Evolutionary conservation across 2,329 filamentous ascomycete species (phyloP), one percentile per base, ranked within the genome.

Genomic region (Fusarium sp.): DNA sequence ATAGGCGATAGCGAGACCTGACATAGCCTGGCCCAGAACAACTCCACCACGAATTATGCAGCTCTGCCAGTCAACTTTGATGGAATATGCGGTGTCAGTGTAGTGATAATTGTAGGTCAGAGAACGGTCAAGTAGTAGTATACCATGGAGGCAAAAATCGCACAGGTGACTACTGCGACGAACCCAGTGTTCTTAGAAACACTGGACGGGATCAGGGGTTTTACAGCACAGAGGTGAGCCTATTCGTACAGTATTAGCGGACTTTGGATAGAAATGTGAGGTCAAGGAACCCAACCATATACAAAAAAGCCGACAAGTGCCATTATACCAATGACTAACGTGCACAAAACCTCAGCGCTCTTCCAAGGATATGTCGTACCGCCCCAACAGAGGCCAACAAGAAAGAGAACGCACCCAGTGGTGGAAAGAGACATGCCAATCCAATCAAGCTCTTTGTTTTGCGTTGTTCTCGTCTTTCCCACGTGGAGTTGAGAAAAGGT

Each of bases 41-140:
- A 83, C 77, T 48, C 81, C 82, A 45, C 81, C 81, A n/a, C 83
- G 83, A 21, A 83, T 78, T n/a, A 82, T 80, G 23, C 78, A 81
- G 31, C 80, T 82, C 66, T 85, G 77, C 79, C 83, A 82, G 56
- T 83, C 84, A 62, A 84, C 80, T 48, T 81, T 62, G 42, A 82
- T 79, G 11, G 75, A 70, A 68, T 83, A 78, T 15, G 75, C 79
- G 8, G 80, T 81, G 76, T 83, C 14, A 86, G 73, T 21, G 77
- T 72, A n/a, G 68, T 63, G 61, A 86, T 81, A n/a, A 82, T 80
- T 15, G 81, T 81, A 4, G 84, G 85, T 81, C 84, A 85, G 18
- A 86, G 79, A 18, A 84, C 78, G 12, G 80, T 83, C 63, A 86
- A 76, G 18, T 79, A 80, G 75, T 83, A 86, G 76, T 84, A 86